Evolutionary conservation across 1,284 basidiomycete species (phyloP).

Genomic region (Cryptococcus sp.): DNA sequence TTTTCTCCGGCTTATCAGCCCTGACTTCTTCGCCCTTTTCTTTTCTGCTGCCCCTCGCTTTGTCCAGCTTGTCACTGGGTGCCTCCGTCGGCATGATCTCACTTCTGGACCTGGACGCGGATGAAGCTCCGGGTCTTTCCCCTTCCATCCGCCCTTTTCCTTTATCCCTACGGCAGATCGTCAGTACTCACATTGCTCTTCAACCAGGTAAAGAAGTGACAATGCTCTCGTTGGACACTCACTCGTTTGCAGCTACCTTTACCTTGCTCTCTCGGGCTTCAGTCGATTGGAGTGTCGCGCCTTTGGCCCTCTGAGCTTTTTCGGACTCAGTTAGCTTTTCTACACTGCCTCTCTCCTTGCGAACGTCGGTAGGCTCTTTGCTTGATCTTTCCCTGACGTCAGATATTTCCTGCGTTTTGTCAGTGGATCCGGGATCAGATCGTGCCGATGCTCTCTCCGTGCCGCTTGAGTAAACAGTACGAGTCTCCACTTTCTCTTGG

Average conservation of each 20-base stretch:
- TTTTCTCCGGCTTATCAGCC: not conserved
- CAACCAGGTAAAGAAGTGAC: no score
- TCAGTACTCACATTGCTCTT: no score
- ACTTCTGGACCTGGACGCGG: not conserved
- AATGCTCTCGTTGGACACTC: no score
- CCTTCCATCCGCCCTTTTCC: slow-evolving; percentile 3
- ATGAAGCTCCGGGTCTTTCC: not conserved
- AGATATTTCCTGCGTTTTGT: not conserved
- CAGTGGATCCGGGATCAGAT: no score
- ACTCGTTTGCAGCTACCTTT: no score
- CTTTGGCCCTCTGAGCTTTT: slow-evolving; percentile 2
- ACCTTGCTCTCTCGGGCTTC: no score
- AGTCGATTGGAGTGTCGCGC: no score
- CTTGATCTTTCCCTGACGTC: not conserved
- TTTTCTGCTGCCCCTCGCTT: not conserved
- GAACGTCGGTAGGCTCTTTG: not conserved
- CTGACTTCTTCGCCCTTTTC: slow-evolving; percentile 2
- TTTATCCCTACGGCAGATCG: not conserved
- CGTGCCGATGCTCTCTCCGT: no score
- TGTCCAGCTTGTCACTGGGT: not conserved
- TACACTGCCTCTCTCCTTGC: not conserved
- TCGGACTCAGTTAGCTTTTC: slow-evolving; percentile 7
- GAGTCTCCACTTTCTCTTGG: no score
- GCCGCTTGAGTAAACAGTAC: no score
- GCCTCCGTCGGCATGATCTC: not conserved